phyloP scores from a whole-genome alignment of 2,329 filamentous ascomycete species.

The Colletotrichum costaricense region DNA sequence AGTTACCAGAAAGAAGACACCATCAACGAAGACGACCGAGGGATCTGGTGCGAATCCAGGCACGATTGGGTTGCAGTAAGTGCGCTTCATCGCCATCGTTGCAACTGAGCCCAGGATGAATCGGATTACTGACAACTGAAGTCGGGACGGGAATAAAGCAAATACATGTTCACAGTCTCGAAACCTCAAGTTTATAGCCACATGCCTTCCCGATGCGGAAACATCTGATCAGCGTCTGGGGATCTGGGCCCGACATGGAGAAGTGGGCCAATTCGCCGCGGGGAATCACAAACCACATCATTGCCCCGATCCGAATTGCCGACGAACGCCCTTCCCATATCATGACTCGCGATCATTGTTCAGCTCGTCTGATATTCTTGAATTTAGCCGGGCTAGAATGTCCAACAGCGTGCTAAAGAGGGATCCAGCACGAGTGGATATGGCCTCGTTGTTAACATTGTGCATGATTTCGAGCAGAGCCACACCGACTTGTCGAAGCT shows the following conservation, averaged over 20 bases:
- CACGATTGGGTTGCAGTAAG: slow-evolving; percentile 43
- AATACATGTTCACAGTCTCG: too few relatives aligned
- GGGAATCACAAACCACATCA: background rate
- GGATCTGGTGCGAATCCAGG: slow-evolving; percentile 47
- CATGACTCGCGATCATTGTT: slow-evolving; percentile 25
- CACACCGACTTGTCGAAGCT: slow-evolving; percentile 52
- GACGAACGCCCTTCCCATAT: background rate
- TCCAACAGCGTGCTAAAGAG: slow-evolving; percentile 54
- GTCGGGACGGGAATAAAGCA: too few relatives aligned
- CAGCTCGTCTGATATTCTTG: slow-evolving; percentile 55
- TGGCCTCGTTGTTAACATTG: slow-evolving; percentile 48
- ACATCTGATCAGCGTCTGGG: too few relatives aligned
- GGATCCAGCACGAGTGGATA: slow-evolving; percentile 49
- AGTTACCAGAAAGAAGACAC: slow-evolving; percentile 55
- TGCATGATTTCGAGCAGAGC: slow-evolving; percentile 52
- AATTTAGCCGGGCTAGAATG: slow-evolving; percentile 53
- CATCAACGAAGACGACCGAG: slow-evolving; percentile 42
- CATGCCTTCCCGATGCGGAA: too few relatives aligned
- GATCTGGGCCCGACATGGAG: too few relatives aligned
- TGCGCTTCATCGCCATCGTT: too few relatives aligned
- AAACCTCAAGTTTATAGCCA: too few relatives aligned
- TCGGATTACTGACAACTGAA: too few relatives aligned
- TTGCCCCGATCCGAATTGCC: background rate
- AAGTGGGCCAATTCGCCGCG: slow-evolving; percentile 2
- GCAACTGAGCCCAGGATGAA: too few relatives aligned